Percentiles rank a stretch among this genome's conserved stretches.
phyloP scores from a whole-genome alignment of 2,329 filamentous ascomycete genomes.

The Pseudogymnoascus pannorum region DNA sequence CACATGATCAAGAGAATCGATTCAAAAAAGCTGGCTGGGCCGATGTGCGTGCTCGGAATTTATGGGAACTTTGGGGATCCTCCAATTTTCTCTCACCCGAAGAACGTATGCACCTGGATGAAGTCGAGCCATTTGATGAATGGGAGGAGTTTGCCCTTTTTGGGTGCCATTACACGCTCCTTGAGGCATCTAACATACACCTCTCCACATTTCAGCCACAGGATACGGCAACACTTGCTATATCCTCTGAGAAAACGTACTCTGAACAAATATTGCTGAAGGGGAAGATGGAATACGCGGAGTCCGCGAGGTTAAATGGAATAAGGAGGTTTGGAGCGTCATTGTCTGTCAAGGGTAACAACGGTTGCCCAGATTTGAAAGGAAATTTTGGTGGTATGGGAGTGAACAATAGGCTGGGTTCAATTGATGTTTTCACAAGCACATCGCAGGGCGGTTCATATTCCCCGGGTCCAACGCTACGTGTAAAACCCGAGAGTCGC shows the following conservation, averaged over 20 bases:
- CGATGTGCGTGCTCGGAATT: slow-evolving; percentile 52
- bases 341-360: slow-evolving; percentile 34
- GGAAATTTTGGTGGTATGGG: slow-evolving; percentile 29
- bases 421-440: slow-evolving; percentile 41
- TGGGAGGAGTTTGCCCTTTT: slow-evolving; percentile 93
- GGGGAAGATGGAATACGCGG: slow-evolving; percentile 28
- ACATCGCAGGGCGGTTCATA: neutral
- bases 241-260: neutral
- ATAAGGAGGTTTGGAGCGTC: slow-evolving; percentile 55
- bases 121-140: slow-evolving; percentile 81
- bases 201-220: slow-evolving; percentile 16
- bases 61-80: slow-evolving; percentile 80
- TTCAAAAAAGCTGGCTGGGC: slow-evolving; percentile 66
- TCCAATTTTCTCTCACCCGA: slow-evolving; percentile 53
- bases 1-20: slow-evolving; percentile 58
- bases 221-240: neutral
- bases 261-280: neutral
- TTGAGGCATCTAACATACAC: slow-evolving; percentile 51
- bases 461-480: slow-evolving; percentile 13
- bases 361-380: slow-evolving; percentile 28
- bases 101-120: slow-evolving; percentile 57
- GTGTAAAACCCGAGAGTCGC: slow-evolving; percentile 36
- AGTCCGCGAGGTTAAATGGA: slow-evolving; percentile 35
- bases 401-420: slow-evolving; percentile 33
- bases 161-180: slow-evolving; percentile 73